phyloP scores from a whole-genome alignment of 345 rosid genomes.

The Eucalyptus virginea region DNA sequence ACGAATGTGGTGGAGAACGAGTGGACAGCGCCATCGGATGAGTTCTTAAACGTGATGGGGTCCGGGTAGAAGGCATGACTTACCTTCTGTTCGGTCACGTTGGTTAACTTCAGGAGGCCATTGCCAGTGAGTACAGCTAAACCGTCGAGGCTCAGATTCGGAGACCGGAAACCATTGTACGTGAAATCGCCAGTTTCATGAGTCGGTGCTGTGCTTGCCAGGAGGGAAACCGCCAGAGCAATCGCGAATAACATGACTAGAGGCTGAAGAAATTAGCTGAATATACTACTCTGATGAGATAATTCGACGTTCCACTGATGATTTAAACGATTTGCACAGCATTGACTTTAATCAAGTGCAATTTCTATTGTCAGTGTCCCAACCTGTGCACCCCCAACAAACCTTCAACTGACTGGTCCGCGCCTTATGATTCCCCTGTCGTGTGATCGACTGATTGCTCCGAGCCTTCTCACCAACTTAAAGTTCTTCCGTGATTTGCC shows the following conservation, averaged over 20 bases:
- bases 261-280: too few relatives aligned
- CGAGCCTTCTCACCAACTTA: not conserved
- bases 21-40: slow-evolving; percentile 1
- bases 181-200: not conserved
- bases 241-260: not conserved
- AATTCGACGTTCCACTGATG: too few relatives aligned
- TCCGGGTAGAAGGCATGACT: slow-evolving; percentile 41
- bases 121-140: slow-evolving; percentile 4
- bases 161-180: not conserved
- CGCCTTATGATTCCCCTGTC: not conserved
- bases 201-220: not conserved
- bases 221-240: not conserved
- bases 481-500: too few relatives aligned
- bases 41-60: slow-evolving; percentile 20
- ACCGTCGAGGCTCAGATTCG: slow-evolving; percentile 24
- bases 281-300: too few relatives aligned
- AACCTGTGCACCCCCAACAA: too few relatives aligned
- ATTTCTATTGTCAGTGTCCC: too few relatives aligned
- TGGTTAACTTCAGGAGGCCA: slow-evolving; percentile 41
- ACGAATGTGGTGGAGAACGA: slow-evolving; percentile 47
- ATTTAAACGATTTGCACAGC: too few relatives aligned
- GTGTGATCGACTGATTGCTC: not conserved
- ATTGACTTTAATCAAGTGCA: too few relatives aligned
- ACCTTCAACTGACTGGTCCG: too few relatives aligned
- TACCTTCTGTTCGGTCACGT: slow-evolving; percentile 6